phyloP scores from a whole-genome alignment of 257 asterid species.

The Paulownia fortunei region DNA sequence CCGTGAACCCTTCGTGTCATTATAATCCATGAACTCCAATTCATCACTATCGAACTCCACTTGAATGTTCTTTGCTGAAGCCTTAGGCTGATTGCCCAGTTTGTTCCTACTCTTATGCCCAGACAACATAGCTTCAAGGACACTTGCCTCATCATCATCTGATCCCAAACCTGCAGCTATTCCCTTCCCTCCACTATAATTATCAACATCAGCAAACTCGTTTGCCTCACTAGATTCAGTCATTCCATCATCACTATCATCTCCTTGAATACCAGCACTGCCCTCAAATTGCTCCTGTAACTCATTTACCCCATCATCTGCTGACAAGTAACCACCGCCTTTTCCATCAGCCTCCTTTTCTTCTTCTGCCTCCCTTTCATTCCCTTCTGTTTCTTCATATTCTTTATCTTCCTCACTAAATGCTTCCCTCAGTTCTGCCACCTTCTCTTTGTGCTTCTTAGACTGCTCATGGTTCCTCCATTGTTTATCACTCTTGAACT shows the following conservation, averaged over 20 bases:
- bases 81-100: slow-evolving; percentile 44
- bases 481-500: slow-evolving; percentile 94
- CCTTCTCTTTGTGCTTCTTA: slow-evolving; percentile 93
- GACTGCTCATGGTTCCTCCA: slow-evolving; percentile 99
- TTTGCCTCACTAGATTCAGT: slow-evolving; percentile 43
- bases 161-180: slow-evolving; percentile 38
- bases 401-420: slow-evolving; percentile 73
- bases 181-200: slow-evolving; percentile 34
- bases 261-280: slow-evolving; percentile 47
- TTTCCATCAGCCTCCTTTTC: slow-evolving; percentile 44
- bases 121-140: slow-evolving; percentile 86
- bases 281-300: slow-evolving; percentile 54
- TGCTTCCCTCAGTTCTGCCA: slow-evolving; percentile 79
- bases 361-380: slow-evolving; percentile 43
- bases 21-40: slow-evolving; percentile 78
- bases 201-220: slow-evolving; percentile 34
- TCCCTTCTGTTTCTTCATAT: slow-evolving; percentile 45
- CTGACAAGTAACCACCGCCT: slow-evolving; percentile 53
- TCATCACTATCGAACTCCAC: slow-evolving; percentile 56
- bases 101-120: slow-evolving; percentile 57
- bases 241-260: slow-evolving; percentile 45
- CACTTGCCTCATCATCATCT: slow-evolving; percentile 67
- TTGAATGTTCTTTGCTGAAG: slow-evolving; percentile 42
- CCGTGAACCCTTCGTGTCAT: slow-evolving; percentile 65
- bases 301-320: slow-evolving; percentile 57